These are phyloP conservation scores for Sarocladium oryzae DNA, from an alignment of 2,329 filamentous ascomycete species.

Conservation along the genomic window DNA sequence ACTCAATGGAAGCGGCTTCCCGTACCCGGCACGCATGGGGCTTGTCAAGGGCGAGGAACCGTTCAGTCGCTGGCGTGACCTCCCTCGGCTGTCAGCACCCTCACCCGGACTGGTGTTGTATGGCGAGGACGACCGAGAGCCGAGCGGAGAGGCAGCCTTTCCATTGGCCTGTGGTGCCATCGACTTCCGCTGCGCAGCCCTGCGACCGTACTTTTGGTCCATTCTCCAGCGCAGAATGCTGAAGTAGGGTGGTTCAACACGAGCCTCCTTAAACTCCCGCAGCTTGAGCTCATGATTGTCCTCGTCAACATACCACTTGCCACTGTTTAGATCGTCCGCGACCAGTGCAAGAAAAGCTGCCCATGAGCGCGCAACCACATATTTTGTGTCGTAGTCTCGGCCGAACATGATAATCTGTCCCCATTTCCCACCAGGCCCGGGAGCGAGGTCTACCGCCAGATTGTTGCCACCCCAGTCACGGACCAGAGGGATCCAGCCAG, in stretches of 20 bases:
- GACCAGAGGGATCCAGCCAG: conserved; percentile 90
- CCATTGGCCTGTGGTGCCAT: conserved; percentile 33
- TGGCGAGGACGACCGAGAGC: conserved; percentile 46
- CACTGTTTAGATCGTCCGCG: conserved; percentile 83
- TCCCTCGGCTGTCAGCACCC: conserved; percentile 56
- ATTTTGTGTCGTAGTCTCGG: conserved; percentile 97
- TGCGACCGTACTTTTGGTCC: conserved; percentile 88
- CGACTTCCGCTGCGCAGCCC: conserved; percentile 48
- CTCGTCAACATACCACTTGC: conserved; percentile 89
- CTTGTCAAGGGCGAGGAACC: conserved; percentile 57
- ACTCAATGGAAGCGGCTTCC: conserved; percentile 66
- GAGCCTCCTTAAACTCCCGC: conserved; percentile 80
- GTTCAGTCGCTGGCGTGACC: conserved; percentile 64
- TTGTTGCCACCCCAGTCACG: conserved; percentile 99
- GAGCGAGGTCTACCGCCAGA: conserved; percentile 85
- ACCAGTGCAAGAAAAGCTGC: conserved; percentile 76
- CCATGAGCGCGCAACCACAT: conserved; percentile 92
- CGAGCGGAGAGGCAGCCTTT: conserved; percentile 34
- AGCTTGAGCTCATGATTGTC: conserved; percentile 88
- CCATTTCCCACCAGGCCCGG: conserved; percentile 85
- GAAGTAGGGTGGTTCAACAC: conserved; percentile 87
- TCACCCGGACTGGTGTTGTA: conserved; percentile 57
- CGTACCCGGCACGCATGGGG: conserved; percentile 58
- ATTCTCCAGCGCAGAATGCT: conserved; percentile 92
- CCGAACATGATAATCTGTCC: conserved; percentile 96